Conservation (phyloP, 1,139 yeast genomes). For the Hyphopichia pseudoburtonii region DNA sequence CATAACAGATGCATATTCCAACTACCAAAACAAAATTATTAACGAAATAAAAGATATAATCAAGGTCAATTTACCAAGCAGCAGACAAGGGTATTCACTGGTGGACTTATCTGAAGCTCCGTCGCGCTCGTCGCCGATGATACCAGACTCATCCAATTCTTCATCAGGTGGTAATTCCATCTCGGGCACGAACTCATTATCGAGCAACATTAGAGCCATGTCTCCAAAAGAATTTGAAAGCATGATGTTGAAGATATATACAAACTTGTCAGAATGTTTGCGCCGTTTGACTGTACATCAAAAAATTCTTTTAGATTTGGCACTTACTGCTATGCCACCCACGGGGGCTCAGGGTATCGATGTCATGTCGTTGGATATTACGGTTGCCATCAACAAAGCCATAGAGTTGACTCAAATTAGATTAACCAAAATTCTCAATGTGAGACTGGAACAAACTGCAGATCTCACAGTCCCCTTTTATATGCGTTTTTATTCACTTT, state of each 20-base stretch:
- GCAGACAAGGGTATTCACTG: constrained; percentile 9
- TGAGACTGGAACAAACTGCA: constrained; percentile 71
- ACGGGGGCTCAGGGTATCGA: constrained; percentile 34
- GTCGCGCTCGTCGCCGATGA: constrained; percentile 32
- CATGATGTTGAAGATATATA: constrained; percentile 63
- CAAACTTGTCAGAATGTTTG: constrained; percentile 68
- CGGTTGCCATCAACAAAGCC: constrained; percentile 59
- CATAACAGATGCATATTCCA: constrained; percentile 60
- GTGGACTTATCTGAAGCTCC: constrained; percentile 22
- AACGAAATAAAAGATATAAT: constrained; percentile 74
- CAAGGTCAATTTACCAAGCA: constrained; percentile 57
- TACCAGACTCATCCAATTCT: constrained; percentile 18
- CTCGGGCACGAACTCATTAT: constrained; percentile 22
- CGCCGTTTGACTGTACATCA: constrained; percentile 77
- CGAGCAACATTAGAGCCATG: constrained; percentile 60
- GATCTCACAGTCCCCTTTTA: constrained; percentile 56
- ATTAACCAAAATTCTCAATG: constrained; percentile 74
- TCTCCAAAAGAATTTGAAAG: constrained; percentile 72
- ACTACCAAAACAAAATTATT: constrained; percentile 67
- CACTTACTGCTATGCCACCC: constrained; percentile 54
- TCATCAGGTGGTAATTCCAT: constrained; percentile 4
- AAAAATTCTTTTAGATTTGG: constrained; percentile 70
- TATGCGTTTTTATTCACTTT: constrained; percentile 63
- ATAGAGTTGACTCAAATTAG: constrained; percentile 75
- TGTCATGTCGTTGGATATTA: constrained; percentile 64